Percentiles rank a stretch among this genome's conserved stretches.
These are phyloP conservation scores for Trifolium repens DNA, from an alignment of 306 rosid genomes.

Conservation along the genomic window DNA sequence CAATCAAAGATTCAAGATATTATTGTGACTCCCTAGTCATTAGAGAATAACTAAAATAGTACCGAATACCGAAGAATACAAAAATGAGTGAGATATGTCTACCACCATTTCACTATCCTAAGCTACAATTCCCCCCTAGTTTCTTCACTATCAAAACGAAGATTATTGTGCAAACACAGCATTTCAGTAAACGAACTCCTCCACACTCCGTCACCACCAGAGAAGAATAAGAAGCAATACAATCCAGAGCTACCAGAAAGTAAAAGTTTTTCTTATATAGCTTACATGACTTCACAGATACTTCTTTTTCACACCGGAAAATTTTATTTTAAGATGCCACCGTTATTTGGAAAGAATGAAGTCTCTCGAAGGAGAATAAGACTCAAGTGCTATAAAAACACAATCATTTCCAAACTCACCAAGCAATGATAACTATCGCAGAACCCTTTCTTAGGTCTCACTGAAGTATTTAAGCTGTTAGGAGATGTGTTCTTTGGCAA, in stretches of 20 bases:
- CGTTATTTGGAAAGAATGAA: neutral
- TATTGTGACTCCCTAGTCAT: constrained; percentile 32
- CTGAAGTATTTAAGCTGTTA: neutral
- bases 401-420: constrained; percentile 21
- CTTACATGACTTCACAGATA: constrained; percentile 12
- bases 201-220: constrained; percentile 13
- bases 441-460: constrained; percentile 11
- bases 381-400: constrained; percentile 12
- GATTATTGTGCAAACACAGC: constrained; percentile 15
- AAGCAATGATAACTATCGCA: constrained; percentile 1
- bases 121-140: constrained; percentile 25
- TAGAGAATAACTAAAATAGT: constrained; percentile 13
- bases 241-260: constrained; percentile 33
- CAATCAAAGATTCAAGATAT: neutral
- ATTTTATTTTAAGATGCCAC: constrained; percentile 32
- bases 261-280: constrained; percentile 19
- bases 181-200: constrained; percentile 21
- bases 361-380: constrained; percentile 11
- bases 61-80: neutral
- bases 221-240: constrained; percentile 23
- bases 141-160: constrained; percentile 15
- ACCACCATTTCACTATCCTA: constrained; percentile 21
- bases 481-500: constrained; percentile 8
- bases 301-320: constrained; percentile 10
- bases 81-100: constrained; percentile 22